A percentile compares a stretch with the other conserved stretches of the same genome.
Conservation (phyloP, 169 alveolate genomes). For the Plasmodium sp. region DNA sequence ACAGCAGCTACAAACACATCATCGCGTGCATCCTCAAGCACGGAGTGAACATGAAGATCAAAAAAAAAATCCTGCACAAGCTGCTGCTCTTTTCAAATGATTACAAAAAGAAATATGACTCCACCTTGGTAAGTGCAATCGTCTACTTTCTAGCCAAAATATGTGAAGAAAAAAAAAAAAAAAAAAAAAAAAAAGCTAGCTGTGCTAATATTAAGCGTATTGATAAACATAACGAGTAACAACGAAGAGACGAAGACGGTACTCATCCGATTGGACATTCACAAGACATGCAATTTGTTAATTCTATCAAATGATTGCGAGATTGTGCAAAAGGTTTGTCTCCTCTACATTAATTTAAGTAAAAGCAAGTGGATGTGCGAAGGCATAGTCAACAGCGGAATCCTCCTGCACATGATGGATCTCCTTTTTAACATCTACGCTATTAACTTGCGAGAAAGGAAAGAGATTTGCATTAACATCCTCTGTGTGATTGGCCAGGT, state of each 20-base stretch:
- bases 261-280: slow-evolving; percentile 7
- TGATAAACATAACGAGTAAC: slow-evolving; percentile 50
- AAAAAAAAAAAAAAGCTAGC: neutral
- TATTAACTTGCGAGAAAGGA: slow-evolving; percentile 14
- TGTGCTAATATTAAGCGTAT: neutral
- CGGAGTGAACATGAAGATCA: slow-evolving; percentile 40
- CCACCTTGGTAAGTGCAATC: slow-evolving; percentile 9
- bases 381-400: slow-evolving; percentile 23
- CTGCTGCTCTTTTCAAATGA: slow-evolving; percentile 41
- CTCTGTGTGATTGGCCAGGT: slow-evolving; percentile 47
- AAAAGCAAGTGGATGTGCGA: slow-evolving; percentile 49
- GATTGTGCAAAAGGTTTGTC: neutral
- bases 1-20: slow-evolving; percentile 31
- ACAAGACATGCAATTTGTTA: slow-evolving; percentile 6
- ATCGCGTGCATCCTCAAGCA: slow-evolving; percentile 25
- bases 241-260: slow-evolving; percentile 10
- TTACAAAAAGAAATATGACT: slow-evolving; percentile 38
- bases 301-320: slow-evolving; percentile 35
- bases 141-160: neutral
- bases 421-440: slow-evolving; percentile 8
- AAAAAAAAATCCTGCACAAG: slow-evolving; percentile 41
- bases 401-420: slow-evolving; percentile 23
- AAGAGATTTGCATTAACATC: slow-evolving; percentile 55
- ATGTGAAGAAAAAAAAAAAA: slow-evolving; percentile 5
- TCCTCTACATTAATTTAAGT: slow-evolving; percentile 47